Evolutionary conservation across 768 basidiomycete genomes (phyloP).

Genomic region (Suillus bovinus): DNA sequence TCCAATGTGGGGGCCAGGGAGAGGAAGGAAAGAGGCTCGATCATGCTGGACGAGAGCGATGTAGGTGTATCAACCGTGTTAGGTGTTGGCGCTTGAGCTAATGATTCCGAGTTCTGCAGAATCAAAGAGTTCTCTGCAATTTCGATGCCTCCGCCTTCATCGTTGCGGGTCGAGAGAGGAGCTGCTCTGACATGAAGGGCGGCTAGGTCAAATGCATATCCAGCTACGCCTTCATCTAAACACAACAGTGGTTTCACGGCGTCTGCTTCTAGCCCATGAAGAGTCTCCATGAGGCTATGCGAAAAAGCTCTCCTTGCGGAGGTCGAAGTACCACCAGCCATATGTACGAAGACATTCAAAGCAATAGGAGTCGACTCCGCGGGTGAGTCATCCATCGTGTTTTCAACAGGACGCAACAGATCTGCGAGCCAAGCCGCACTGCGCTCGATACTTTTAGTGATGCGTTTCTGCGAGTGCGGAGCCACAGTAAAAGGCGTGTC

Average conservation of each 20-base stretch:
- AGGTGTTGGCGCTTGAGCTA: constrained; percentile 15
- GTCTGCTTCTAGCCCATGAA: constrained; percentile 57
- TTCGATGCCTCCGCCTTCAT: not conserved
- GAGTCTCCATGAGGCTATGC: constrained; percentile 51
- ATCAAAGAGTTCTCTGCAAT: constrained; percentile 13
- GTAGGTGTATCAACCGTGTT: not conserved
- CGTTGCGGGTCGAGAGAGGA: constrained; percentile 7
- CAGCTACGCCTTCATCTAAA: constrained; percentile 68
- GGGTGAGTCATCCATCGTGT: not conserved
- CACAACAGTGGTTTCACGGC: constrained; percentile 48
- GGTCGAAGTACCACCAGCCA: constrained; percentile 60
- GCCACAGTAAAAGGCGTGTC: constrained; percentile 68
- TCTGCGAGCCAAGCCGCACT: constrained; percentile 62
- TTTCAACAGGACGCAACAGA: constrained; percentile 41
- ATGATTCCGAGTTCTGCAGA: constrained; percentile 17
- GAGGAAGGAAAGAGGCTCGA: not conserved
- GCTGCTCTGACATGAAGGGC: constrained; percentile 35
- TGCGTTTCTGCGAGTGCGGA: constrained; percentile 75
- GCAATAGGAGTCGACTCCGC: constrained; percentile 2
- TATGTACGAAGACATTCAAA: constrained; percentile 63
- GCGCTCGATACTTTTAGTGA: constrained; percentile 74
- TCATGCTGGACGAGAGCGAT: constrained; percentile 7
- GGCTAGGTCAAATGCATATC: constrained; percentile 72
- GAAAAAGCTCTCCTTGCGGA: constrained; percentile 69
- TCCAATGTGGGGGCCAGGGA: constrained; percentile 20